phyloP scores from a whole-genome alignment of 805 yeast species.

The Candida germanica region DNA sequence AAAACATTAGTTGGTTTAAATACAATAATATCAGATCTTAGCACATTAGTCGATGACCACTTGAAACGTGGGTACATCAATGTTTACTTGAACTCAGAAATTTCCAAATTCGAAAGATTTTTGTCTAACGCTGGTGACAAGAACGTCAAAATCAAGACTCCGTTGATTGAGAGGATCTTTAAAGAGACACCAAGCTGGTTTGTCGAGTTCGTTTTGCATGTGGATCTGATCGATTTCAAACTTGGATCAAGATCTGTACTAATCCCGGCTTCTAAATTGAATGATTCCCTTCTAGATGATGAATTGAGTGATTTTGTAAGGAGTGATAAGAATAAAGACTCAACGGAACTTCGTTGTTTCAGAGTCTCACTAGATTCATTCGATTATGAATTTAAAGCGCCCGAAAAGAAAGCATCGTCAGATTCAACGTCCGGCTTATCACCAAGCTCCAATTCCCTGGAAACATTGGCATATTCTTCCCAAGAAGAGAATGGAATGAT shows the following conservation, averaged over 20 bases:
- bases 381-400: background rate
- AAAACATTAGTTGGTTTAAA: slow-evolving; percentile 31
- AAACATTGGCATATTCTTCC: slow-evolving; percentile 20
- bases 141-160: background rate
- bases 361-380: slow-evolving; percentile 12
- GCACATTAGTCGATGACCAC: slow-evolving; percentile 21
- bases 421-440: background rate
- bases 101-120: slow-evolving; percentile 11
- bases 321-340: slow-evolving; percentile 13
- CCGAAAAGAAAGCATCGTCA: background rate
- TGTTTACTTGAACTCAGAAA: slow-evolving; percentile 22
- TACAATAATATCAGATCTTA: slow-evolving; percentile 24
- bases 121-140: background rate
- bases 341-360: slow-evolving; percentile 17
- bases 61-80: slow-evolving; percentile 29
- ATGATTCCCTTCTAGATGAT: slow-evolving; percentile 11
- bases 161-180: slow-evolving; percentile 15
- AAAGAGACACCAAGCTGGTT: slow-evolving; percentile 34
- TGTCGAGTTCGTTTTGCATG: slow-evolving; percentile 18
- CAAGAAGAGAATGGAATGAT: background rate
- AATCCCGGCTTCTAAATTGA: slow-evolving; percentile 22
- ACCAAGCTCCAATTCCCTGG: slow-evolving; percentile 19
- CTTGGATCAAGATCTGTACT: slow-evolving; percentile 41
- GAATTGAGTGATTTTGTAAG: slow-evolving; percentile 13
- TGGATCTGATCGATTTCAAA: slow-evolving; percentile 17